Conservation (phyloP, 2,329 filamentous ascomycete species). For the Neonectria magnoliae region DNA sequence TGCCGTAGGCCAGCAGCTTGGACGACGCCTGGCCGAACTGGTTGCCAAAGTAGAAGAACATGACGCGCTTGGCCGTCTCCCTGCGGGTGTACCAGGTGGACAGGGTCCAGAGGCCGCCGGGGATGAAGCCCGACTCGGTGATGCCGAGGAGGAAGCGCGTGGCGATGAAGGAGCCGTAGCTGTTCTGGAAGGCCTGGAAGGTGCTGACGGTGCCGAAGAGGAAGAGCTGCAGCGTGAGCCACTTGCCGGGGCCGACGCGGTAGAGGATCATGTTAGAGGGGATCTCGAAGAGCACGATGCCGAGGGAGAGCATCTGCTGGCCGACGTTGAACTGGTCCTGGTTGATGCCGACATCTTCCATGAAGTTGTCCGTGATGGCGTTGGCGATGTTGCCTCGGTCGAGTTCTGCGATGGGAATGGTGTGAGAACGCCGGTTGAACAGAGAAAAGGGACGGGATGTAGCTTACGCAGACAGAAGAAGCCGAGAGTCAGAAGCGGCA, state of each 20-base stretch:
- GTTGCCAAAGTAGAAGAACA: conserved; percentile 66
- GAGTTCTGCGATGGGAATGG: conserved; percentile 27
- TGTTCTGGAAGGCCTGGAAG: conserved; percentile 63
- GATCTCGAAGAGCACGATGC: conserved; percentile 58
- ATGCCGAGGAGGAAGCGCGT: conserved; percentile 63
- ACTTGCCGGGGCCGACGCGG: conserved; percentile 56
- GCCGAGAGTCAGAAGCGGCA: conserved; percentile 54
- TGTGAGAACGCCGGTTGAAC: no score
- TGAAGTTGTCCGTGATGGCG: conserved; percentile 60
- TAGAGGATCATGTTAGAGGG: conserved; percentile 51
- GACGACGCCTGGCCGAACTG: conserved; percentile 56
- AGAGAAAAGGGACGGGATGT: no score
- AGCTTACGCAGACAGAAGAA: conserved; percentile 54
- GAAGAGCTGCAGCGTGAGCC: conserved; percentile 64
- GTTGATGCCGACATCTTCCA: conserved; percentile 59
- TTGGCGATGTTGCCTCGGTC: conserved; percentile 57
- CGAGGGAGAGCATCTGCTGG: conserved; percentile 60
- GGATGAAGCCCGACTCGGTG: conserved; percentile 65
- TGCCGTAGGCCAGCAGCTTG: conserved; percentile 55
- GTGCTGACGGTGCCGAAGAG: conserved; percentile 63
- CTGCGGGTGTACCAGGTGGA: conserved; percentile 65
- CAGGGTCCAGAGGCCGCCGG: conserved; percentile 60
- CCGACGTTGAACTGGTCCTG: conserved; percentile 64
- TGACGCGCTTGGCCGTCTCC: conserved; percentile 62
- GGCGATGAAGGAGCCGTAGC: conserved; percentile 57